Conservation (phyloP, 2,329 filamentous ascomycete species). For the Bimuria novae-zelandiae region DNA sequence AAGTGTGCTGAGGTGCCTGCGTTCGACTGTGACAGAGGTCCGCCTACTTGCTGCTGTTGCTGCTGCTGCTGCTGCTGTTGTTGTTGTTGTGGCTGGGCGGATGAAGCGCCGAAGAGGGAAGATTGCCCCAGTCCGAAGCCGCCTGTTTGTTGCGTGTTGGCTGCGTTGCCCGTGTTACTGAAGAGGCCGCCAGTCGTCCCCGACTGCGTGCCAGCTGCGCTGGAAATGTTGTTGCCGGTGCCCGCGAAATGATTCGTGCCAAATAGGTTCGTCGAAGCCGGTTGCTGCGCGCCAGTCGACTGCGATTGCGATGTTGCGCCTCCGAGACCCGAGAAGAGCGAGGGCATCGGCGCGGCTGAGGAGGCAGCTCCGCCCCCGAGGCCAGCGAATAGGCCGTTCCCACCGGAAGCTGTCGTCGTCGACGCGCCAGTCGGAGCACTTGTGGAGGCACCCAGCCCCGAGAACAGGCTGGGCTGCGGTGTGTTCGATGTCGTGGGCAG, state of each 20-base stretch:
- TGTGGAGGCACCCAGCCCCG: constrained; percentile 27
- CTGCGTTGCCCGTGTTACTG: constrained; percentile 1
- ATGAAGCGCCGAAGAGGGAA: constrained; percentile 31
- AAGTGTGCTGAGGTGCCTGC: constrained; percentile 61
- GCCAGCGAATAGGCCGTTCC: constrained; percentile 41
- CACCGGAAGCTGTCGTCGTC: constrained; percentile 34
- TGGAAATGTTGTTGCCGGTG: not conserved
- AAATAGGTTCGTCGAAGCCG: constrained; percentile 19
- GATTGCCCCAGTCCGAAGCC: constrained; percentile 24
- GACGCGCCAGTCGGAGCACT: constrained; percentile 30
- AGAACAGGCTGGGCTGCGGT: constrained; percentile 34
- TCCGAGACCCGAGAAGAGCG: constrained; percentile 23
- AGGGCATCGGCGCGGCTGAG: constrained; percentile 30
- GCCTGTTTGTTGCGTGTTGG: constrained; percentile 36
- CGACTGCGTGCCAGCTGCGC: not conserved
- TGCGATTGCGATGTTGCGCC: constrained; percentile 29
- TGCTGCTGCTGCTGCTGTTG: constrained; percentile 30
- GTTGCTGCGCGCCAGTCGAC: constrained; percentile 31
- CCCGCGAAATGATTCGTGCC: no score
- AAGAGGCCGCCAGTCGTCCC: not conserved
- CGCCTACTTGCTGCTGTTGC: constrained; percentile 36
- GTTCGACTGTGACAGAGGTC: constrained; percentile 40
- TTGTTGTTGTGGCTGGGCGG: no score
- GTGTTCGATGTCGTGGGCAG: constrained; percentile 28
- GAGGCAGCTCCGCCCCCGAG: constrained; percentile 44